Evolutionary conservation across 1,284 basidiomycete genomes (phyloP).

Genomic region (Fomitopsis pinicola): DNA sequence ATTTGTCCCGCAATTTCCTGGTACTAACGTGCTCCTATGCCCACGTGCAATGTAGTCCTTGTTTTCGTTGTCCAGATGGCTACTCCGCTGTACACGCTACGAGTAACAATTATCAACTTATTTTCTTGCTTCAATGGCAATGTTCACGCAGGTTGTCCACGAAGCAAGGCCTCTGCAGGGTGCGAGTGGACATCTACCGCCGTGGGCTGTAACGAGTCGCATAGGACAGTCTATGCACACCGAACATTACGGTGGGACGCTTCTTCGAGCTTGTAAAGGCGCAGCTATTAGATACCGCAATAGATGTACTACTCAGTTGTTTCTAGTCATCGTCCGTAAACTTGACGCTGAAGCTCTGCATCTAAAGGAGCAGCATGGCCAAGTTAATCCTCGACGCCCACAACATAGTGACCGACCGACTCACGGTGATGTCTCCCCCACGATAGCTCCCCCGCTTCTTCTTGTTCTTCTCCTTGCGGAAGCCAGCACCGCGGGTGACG

Average conservation of each 20-base stretch:
- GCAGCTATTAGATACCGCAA: neutral
- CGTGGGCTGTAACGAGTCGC: too few species aligned
- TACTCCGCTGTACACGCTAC: neutral
- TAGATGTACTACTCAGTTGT: neutral
- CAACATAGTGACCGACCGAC: slow-evolving; percentile 19
- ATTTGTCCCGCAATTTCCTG: slow-evolving; percentile 30
- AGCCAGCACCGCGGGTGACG: slow-evolving; percentile 90
- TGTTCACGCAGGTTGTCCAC: too few species aligned
- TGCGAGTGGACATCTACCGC: too few species aligned
- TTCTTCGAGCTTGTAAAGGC: neutral
- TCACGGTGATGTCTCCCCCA: slow-evolving; percentile 88
- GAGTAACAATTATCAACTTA: neutral
- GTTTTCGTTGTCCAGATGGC: neutral
- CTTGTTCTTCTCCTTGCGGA: slow-evolving; percentile 99
- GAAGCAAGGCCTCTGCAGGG: too few species aligned
- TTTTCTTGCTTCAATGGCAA: too few species aligned
- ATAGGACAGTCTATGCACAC: too few species aligned
- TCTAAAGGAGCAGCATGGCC: slow-evolving; percentile 35
- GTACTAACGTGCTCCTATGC: slow-evolving; percentile 17
- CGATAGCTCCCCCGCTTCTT: slow-evolving; percentile 94
- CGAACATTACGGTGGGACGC: neutral
- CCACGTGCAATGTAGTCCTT: slow-evolving; percentile 25
- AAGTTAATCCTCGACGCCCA: neutral
- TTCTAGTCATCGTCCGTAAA: slow-evolving; percentile 42
- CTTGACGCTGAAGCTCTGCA: slow-evolving; percentile 83